Base-by-base conservation (phyloP, 768 basidiomycete species). In the Leccinum incarnatum region DNA sequence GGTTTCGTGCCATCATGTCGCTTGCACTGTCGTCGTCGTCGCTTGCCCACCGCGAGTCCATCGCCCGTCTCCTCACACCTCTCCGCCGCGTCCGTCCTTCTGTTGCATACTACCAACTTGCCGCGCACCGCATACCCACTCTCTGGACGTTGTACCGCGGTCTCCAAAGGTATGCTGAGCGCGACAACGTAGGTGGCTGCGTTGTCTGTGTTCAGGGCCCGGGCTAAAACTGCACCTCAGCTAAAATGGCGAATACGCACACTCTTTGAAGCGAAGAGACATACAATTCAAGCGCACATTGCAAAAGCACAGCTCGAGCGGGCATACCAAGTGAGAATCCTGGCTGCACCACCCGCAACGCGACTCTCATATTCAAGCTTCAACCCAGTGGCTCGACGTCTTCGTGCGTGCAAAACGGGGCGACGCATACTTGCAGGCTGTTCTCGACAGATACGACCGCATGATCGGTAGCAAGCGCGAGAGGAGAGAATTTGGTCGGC, bases 121-220 rank as follows among this genome's bases (percentile, higher is more conserved):
- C 79, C 0, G 86, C 86, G 0, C 93, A 95, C 69, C 82, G 87
- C 21, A 72, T 86, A 27, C 92, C 93, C 3, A 93, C 91, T 0
- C 70, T 89, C 64, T 91, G 90, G 88, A 72, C 78, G 0, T 74
- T 95, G 5, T 95, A 94, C 70, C 81, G 91, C 21, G 83, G 84
- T 4, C 77, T 95, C 14, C 72, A 91, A 51, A 74, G 78, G 29
- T 65, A 79, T 42, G 79, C 88, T 6, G 81, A 83, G 1, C 78
- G 78, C 14, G 78, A 81, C 27, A 76, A 82, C 67, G 88, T 90
- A 64, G 55, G 17, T 21, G 1, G 69, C 1, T 42, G 9, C 47
- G 2, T 29, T 17, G n/a, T 27, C 32, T n/a, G 3, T 45, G 45
- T 53, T n/a, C 14, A 7, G 30, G 2, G 3, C 34, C 17, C 27